Percentiles rank a stretch among this genome's conserved stretches.
Evolutionary conservation across 768 basidiomycete genomes (phyloP).

Genomic region (Pulveroboletus sp.): DNA sequence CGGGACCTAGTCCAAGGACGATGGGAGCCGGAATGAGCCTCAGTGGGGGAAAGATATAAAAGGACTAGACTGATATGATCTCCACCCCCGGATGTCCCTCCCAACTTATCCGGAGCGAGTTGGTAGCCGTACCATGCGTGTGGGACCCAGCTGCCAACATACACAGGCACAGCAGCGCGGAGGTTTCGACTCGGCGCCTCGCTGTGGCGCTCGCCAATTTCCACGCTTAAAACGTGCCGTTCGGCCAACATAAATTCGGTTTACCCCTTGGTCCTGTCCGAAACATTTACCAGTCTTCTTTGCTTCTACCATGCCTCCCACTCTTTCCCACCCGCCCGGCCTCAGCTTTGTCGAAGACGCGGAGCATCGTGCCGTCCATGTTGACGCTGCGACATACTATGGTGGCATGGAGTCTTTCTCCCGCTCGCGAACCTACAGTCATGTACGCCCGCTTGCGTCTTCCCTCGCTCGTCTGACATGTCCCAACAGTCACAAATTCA

Average conservation of each 20-base stretch:
- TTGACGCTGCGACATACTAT: constrained; percentile 80
- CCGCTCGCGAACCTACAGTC: constrained; percentile 85
- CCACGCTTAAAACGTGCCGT: constrained; percentile 18
- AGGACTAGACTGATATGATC: no score
- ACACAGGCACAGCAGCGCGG: no score
- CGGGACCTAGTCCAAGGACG: no score
- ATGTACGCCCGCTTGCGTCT: constrained; percentile 49
- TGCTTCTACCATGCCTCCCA: constrained; percentile 53
- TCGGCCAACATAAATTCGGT: constrained; percentile 13
- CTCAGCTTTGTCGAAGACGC: constrained; percentile 66
- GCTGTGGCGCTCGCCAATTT: constrained; percentile 6
- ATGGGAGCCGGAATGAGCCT: no score
- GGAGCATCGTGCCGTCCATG: constrained; percentile 44
- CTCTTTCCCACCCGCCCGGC: constrained; percentile 58
- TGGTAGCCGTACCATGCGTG: no score
- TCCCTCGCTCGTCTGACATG: constrained; percentile 13
- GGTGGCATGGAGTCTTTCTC: constrained; percentile 74
- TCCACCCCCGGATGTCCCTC: no score
- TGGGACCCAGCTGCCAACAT: no score
- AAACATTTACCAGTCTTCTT: background rate
- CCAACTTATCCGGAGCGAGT: no score
- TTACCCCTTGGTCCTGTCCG: constrained; percentile 15
- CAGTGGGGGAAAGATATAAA: no score
- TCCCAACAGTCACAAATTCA: constrained; percentile 60
- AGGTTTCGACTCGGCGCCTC: no score